Conservation (phyloP, 306 rosid species). For the Trichosanthes truncata region DNA sequence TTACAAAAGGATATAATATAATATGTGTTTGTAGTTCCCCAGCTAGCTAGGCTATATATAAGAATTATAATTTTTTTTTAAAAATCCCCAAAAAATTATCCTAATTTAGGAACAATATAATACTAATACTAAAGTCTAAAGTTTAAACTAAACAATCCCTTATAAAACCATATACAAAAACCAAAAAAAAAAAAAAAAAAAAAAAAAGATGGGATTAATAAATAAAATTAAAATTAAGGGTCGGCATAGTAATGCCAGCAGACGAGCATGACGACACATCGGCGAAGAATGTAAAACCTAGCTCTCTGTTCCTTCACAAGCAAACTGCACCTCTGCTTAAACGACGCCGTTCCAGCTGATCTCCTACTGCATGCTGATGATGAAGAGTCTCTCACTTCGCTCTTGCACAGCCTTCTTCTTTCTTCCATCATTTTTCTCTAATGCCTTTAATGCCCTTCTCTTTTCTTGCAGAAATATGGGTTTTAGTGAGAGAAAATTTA, state of each 20-base stretch:
- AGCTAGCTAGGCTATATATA: background rate
- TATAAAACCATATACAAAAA: background rate
- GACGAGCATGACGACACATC: conserved; percentile 65
- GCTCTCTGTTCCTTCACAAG: conserved; percentile 65
- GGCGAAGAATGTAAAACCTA: conserved; percentile 63
- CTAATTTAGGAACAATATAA: background rate
- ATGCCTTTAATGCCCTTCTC: background rate
- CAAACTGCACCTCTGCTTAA: conserved; percentile 42
- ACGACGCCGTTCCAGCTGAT: conserved; percentile 25
- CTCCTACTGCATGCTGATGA: conserved; percentile 14
- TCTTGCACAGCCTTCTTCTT: conserved; percentile 17
- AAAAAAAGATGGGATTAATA: too few relatives aligned
- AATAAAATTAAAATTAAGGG: background rate
- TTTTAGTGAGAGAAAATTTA: background rate
- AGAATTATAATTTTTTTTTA: background rate
- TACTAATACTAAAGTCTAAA: too few relatives aligned
- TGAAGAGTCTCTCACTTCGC: background rate
- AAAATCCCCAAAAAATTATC: background rate
- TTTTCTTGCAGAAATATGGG: background rate
- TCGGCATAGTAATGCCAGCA: conserved; percentile 58
- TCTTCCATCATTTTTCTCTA: conserved; percentile 15
- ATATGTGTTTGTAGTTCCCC: background rate
- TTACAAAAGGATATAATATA: background rate
- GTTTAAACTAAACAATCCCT: background rate
- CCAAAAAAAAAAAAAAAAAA: background rate